A percentile compares a stretch with the other conserved stretches of the same genome.
Evolutionary conservation across 2,329 filamentous ascomycete species (phyloP).

Genomic region (Eutypella sp.): DNA sequence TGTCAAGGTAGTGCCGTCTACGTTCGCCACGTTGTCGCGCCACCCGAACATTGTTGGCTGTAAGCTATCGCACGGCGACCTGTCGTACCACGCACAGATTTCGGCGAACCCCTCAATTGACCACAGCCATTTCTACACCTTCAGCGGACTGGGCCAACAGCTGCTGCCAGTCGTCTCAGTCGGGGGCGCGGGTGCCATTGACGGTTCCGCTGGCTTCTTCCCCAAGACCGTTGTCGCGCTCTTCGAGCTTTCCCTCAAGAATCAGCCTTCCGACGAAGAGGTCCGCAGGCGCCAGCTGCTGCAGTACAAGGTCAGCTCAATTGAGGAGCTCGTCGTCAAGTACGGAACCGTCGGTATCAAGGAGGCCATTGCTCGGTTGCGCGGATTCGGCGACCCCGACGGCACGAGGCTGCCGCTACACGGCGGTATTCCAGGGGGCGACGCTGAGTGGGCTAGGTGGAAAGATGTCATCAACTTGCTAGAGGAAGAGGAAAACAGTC

Average conservation of each 20-base stretch:
- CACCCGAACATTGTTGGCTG: constrained; percentile 65
- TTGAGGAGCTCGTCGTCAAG: constrained; percentile 57
- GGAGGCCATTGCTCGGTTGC: constrained; percentile 55
- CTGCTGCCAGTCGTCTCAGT: constrained; percentile 46
- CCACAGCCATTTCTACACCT: constrained; percentile 53
- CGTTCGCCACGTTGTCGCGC: constrained; percentile 50
- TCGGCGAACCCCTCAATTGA: constrained; percentile 56
- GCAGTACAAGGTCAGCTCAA: constrained; percentile 56
- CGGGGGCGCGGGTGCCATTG: constrained; percentile 31
- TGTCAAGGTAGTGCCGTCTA: constrained; percentile 52
- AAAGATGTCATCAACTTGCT: constrained; percentile 37
- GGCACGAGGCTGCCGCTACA: constrained; percentile 55
- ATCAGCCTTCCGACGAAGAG: constrained; percentile 28
- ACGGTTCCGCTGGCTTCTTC: constrained; percentile 46
- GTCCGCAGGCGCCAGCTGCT: constrained; percentile 47
- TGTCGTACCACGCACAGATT: constrained; percentile 59
- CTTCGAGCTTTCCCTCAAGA: constrained; percentile 40
- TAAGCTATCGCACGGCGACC: constrained; percentile 64
- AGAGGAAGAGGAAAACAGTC: constrained; percentile 35
- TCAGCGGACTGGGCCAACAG: constrained; percentile 62
- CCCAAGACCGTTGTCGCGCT: constrained; percentile 56
- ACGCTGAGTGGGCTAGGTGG: constrained; percentile 53
- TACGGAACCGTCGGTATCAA: constrained; percentile 62
- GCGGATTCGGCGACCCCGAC: constrained; percentile 53
- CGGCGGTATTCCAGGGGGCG: constrained; percentile 53